Percentiles rank a stretch among this genome's conserved stretches.
phyloP scores from a whole-genome alignment of 768 basidiomycete genomes.

The Mycena metata region DNA sequence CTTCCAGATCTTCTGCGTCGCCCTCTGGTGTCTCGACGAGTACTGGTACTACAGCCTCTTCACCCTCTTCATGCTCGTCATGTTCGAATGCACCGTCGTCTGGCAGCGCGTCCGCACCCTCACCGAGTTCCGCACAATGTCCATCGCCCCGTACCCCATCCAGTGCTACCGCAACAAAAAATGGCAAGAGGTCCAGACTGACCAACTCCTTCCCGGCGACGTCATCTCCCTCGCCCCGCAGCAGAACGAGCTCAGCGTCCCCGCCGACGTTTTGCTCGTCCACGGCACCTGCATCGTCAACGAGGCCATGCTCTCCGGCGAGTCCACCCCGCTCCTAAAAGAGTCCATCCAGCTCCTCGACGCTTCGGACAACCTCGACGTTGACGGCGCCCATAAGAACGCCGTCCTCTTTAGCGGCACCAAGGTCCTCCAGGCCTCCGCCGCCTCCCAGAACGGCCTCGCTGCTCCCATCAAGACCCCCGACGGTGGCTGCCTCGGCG shows the following conservation, averaged over 20 bases:
- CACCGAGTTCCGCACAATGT: slow-evolving; percentile 97
- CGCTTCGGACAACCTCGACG: slow-evolving; percentile 79
- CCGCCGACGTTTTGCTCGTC: slow-evolving; percentile 94
- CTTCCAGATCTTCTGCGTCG: slow-evolving; percentile 98
- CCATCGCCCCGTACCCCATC: slow-evolving; percentile 90
- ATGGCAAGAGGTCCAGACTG: slow-evolving; percentile 87
- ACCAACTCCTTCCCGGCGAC: slow-evolving; percentile 93
- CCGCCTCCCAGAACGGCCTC: slow-evolving; percentile 48
- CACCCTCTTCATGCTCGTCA: slow-evolving; percentile 97
- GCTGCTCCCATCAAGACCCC: slow-evolving; percentile 74
- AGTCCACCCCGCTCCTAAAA: slow-evolving; percentile 96
- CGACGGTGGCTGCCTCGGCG: slow-evolving; percentile 92
- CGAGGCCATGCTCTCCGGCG: slow-evolving; percentile 99
- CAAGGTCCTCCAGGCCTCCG: slow-evolving; percentile 88
- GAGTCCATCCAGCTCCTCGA: slow-evolving; percentile 93
- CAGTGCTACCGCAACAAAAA: slow-evolving; percentile 82
- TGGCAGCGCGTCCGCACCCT: slow-evolving; percentile 98
- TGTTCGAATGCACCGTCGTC: slow-evolving; percentile 99
- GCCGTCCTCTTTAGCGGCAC: slow-evolving; percentile 95
- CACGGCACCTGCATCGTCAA: slow-evolving; percentile 97
- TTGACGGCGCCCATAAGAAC: slow-evolving; percentile 90
- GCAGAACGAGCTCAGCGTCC: slow-evolving; percentile 87
- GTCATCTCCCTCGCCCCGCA: slow-evolving; percentile 85
- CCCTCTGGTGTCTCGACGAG: slow-evolving; percentile 97
- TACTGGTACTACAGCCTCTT: slow-evolving; percentile 99